Conservation (phyloP, 2,329 filamentous ascomycete genomes). For the Magnaporthiopsis incrustans region DNA sequence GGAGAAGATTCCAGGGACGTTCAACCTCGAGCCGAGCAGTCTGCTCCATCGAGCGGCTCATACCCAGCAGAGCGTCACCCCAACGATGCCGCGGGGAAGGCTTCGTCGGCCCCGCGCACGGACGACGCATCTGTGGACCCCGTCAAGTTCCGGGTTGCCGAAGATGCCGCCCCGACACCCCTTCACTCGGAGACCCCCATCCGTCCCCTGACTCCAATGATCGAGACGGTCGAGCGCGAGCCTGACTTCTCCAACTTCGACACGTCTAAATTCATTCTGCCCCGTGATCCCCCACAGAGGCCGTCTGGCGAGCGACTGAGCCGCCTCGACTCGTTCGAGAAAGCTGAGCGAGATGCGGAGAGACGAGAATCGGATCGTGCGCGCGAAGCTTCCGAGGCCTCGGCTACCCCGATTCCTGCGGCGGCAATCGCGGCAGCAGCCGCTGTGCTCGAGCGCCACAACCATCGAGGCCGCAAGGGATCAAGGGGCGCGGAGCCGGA, state of each 20-base stretch:
- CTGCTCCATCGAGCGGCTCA: slow-evolving; percentile 15
- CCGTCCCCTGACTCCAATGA: slow-evolving; percentile 38
- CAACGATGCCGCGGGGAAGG: neutral
- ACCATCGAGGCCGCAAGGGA: slow-evolving; percentile 19
- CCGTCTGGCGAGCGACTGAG: slow-evolving; percentile 30
- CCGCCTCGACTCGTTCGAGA: slow-evolving; percentile 42
- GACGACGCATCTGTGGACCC: slow-evolving; percentile 34
- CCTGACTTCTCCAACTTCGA: slow-evolving; percentile 36
- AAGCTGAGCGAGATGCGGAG: slow-evolving; percentile 38
- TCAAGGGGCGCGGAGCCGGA: slow-evolving; percentile 23
- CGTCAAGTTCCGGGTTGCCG: slow-evolving; percentile 49
- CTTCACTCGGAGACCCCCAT: slow-evolving; percentile 28
- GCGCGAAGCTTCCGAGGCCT: slow-evolving; percentile 36
- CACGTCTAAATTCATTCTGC: slow-evolving; percentile 10
- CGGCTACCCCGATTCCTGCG: slow-evolving; percentile 38
- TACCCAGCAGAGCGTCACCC: neutral
- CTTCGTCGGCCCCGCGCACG: slow-evolving; percentile 15
- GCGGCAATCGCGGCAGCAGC: slow-evolving; percentile 38
- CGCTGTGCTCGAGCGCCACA: slow-evolving; percentile 29
- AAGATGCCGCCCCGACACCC: slow-evolving; percentile 43
- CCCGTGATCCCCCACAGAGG: neutral
- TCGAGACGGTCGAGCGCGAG: slow-evolving; percentile 46
- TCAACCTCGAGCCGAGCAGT: neutral
- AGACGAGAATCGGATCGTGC: slow-evolving; percentile 19
- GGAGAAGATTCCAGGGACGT: neutral